Evolutionary conservation across 306 rosid genomes (phyloP), one percentile per base, ranked within the genome.

Genomic region (Cicer arietinum): DNA sequence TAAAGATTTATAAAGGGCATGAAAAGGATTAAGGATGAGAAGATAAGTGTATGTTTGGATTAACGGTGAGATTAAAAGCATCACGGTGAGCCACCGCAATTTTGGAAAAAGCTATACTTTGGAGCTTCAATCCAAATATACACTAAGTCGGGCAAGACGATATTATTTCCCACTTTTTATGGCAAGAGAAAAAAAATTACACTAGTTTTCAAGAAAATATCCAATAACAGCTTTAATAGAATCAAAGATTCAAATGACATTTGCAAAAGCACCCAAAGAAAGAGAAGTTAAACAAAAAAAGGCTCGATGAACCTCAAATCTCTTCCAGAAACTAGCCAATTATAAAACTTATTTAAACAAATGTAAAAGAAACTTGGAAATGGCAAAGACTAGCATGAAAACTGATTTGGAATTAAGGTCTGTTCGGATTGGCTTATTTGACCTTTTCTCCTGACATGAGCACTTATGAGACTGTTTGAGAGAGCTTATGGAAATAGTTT

Each of bases 121-220:
- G 37, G 37, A 30, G 37, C 37, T 30, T 30, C 37, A 30, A 30
- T 30, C 37, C 37, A 30, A 30, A 30, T 6, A 30, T 30, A 30
- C 37, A 30, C 37, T 30, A 30, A 7, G 8, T 51, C 57, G 1
- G 57, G 57, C 57, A 14, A 56, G 51, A 77, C 46, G 42, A 51
- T 57, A 52, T 18, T 18, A 30, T 51, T 59, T 0, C 6, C 70
- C 74, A 51, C 48, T 5, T 68, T 42, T 52, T 46, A 51, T 16
- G 82, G 37, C 18, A 45, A 11, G 40, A 75, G 48, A 20, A 57
- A 60, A 70, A 54, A 54, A 64, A 4, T 13, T 35, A 50, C 20
- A 75, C 17, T 40, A 65, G 1, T 30, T 81, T 59, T 57, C 43
- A 65, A 64, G 14, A 59, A 76, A 17, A 71, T 17, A 69, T 40